Evolutionary conservation across 768 basidiomycete species (phyloP).

Genomic region (Collybia sordida): DNA sequence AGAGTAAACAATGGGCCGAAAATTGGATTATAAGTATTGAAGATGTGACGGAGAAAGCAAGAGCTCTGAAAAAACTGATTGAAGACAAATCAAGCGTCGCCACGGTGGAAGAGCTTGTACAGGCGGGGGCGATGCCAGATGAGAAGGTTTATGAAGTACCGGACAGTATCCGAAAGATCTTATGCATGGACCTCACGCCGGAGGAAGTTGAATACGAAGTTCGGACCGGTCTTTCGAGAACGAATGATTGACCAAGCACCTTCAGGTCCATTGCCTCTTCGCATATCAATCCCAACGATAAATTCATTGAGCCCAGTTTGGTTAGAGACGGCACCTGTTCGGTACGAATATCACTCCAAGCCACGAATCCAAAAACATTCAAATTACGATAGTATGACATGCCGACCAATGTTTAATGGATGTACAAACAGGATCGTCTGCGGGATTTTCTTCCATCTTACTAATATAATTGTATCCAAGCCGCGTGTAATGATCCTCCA

Average conservation of each 20-base stretch:
- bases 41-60: conserved; percentile 13
- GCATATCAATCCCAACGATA: too few species aligned
- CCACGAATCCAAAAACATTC: too few species aligned
- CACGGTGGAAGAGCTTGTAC: conserved; percentile 4
- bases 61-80: conserved; percentile 3
- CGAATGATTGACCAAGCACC: background rate
- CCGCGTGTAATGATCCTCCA: too few species aligned
- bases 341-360: too few species aligned
- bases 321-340: too few species aligned
- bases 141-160: conserved; percentile 10
- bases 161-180: conserved; percentile 1
- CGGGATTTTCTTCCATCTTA: too few species aligned
- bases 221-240: background rate
- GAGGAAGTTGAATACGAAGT: background rate
- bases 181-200: conserved; percentile 7
- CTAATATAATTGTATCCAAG: too few species aligned
- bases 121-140: conserved; percentile 4
- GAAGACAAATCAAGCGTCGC: conserved; percentile 1
- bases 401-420: too few species aligned
- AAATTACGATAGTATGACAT: too few species aligned
- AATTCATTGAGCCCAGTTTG: too few species aligned
- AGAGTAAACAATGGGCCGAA: conserved; percentile 11
- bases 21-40: conserved; percentile 16
- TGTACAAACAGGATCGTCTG: too few species aligned
- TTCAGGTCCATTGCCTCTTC: conserved; percentile 12